Conservation (phyloP, 495 filamentous ascomycete species). For the Aspergillus wentii region DNA sequence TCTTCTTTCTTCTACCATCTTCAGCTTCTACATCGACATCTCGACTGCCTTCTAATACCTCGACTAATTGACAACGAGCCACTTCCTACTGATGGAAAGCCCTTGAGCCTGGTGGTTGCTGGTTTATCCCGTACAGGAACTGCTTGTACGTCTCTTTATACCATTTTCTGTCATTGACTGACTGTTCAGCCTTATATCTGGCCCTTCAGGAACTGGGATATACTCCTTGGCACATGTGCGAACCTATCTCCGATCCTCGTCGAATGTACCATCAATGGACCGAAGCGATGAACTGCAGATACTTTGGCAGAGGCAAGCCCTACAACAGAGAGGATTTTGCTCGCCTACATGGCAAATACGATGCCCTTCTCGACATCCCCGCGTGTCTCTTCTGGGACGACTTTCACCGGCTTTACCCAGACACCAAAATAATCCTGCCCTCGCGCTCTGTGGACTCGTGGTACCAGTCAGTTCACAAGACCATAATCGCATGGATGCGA, state of each 20-base stretch:
- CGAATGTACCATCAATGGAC: constrained; percentile 5
- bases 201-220: constrained; percentile 5
- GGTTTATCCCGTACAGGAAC: no score
- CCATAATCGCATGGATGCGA: not conserved
- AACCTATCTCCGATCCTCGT: constrained; percentile 3
- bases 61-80: no score
- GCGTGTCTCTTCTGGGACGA: constrained; percentile 3
- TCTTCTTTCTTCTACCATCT: no score
- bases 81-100: no score
- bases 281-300: constrained; percentile 5
- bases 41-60: no score
- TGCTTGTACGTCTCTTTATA: no score
- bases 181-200: no score
- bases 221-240: constrained; percentile 4
- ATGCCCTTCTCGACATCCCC: constrained; percentile 5
- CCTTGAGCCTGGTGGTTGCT: no score
- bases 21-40: no score
- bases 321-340: constrained; percentile 6
- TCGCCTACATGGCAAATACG: constrained; percentile 4
- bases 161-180: no score
- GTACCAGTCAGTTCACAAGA: not conserved
- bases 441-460: constrained; percentile 1
- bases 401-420: constrained; percentile 1
- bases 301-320: not conserved
- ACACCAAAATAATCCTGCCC: constrained; percentile 6